These are phyloP conservation scores for Galium porrigens DNA, from an alignment of 305 asterid species.

Conservation along the genomic window DNA sequence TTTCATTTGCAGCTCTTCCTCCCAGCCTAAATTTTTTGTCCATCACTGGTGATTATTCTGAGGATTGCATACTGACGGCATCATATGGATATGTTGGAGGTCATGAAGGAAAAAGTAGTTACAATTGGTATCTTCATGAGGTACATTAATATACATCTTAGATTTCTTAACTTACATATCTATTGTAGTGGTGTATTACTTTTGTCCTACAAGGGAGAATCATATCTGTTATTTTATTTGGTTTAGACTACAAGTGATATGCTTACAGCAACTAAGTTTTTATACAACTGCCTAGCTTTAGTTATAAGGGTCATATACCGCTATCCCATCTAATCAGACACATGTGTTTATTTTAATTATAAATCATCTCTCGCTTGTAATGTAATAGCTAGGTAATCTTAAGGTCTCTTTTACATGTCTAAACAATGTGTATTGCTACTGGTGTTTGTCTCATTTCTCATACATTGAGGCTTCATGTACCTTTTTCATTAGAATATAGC, in stretches of 20 bases:
- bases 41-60: conserved; percentile 73
- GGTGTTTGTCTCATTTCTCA: neutral
- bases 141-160: conserved; percentile 23
- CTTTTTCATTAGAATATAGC: too few species aligned
- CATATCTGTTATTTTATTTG: neutral
- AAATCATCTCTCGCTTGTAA: neutral
- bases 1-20: conserved; percentile 68
- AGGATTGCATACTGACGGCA: conserved; percentile 82
- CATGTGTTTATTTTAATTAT: neutral
- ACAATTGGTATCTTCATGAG: conserved; percentile 80
- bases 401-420: neutral
- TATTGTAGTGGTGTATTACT: neutral
- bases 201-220: neutral
- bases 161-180: neutral
- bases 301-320: neutral
- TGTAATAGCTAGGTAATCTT: neutral
- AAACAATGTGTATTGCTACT: neutral
- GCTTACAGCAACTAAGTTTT: neutral
- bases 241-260: neutral
- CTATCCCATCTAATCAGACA: neutral
- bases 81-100: conserved; percentile 97
- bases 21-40: conserved; percentile 90
- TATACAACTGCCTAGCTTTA: neutral
- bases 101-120: conserved; percentile 86
- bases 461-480: neutral